phyloP scores from a whole-genome alignment of 805 yeast species.

The Metschnikowia borealis region DNA sequence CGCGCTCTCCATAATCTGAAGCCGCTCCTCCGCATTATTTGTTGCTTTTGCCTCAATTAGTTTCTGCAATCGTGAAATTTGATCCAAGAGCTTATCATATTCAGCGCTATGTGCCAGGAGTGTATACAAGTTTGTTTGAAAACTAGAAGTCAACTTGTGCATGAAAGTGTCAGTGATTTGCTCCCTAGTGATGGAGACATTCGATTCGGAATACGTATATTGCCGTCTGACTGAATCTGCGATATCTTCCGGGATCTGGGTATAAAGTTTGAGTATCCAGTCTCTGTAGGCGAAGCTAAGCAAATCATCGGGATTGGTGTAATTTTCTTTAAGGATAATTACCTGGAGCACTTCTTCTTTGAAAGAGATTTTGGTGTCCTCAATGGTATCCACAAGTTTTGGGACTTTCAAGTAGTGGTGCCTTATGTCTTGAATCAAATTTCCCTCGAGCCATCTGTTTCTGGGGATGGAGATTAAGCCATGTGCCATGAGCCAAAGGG shows the following conservation, averaged over 20 bases:
- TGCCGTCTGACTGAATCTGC: slow-evolving; percentile 31
- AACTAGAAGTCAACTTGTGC: slow-evolving; percentile 46
- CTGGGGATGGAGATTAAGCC: slow-evolving; percentile 71
- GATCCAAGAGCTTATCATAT: slow-evolving; percentile 46
- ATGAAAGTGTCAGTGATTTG: slow-evolving; percentile 43
- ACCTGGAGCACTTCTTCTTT: slow-evolving; percentile 63
- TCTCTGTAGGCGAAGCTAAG: slow-evolving; percentile 46
- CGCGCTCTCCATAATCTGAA: slow-evolving; percentile 5
- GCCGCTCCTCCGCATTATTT: slow-evolving; percentile 15
- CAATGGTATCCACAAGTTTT: slow-evolving; percentile 51
- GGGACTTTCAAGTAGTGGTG: slow-evolving; percentile 54
- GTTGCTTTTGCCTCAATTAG: slow-evolving; percentile 17
- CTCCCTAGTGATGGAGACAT: slow-evolving; percentile 22
- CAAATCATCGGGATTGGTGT: slow-evolving; percentile 23
- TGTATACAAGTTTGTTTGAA: slow-evolving; percentile 50
- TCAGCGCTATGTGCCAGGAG: slow-evolving; percentile 54
- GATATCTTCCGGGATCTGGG: slow-evolving; percentile 39
- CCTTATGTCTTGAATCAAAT: slow-evolving; percentile 25
- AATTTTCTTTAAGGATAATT: slow-evolving; percentile 45
- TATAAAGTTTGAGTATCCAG: slow-evolving; percentile 60
- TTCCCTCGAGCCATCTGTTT: slow-evolving; percentile 36
- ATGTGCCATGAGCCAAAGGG: slow-evolving; percentile 82
- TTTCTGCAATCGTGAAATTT: slow-evolving; percentile 28
- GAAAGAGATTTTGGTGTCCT: slow-evolving; percentile 59
- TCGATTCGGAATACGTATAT: slow-evolving; percentile 20